phyloP scores from a whole-genome alignment of 805 yeast species.

The Nakazawaea populi region DNA sequence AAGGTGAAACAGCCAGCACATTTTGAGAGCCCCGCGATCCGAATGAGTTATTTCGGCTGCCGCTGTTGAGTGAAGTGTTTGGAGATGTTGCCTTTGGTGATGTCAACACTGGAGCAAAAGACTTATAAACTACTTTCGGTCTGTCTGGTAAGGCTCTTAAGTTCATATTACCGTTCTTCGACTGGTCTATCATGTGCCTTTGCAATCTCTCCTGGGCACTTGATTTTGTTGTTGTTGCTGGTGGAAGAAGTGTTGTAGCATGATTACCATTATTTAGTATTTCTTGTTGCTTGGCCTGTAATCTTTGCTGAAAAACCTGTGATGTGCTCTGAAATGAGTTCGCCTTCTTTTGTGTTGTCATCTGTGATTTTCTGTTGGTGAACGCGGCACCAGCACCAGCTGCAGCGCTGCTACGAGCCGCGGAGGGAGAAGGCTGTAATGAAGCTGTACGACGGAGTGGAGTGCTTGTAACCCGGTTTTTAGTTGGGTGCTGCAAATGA shows the following conservation, averaged over 20 bases:
- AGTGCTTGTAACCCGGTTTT: background rate
- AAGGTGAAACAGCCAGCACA: background rate
- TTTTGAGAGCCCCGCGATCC: background rate
- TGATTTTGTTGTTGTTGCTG: conserved; percentile 12
- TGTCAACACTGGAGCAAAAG: conserved; percentile 9
- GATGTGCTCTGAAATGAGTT: conserved; percentile 2
- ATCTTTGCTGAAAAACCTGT: background rate
- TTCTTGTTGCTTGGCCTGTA: conserved; percentile 3
- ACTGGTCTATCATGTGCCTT: conserved; percentile 25
- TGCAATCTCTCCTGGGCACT: conserved; percentile 31
- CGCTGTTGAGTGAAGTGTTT: background rate
- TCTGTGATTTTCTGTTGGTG: background rate
- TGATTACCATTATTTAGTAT: background rate
- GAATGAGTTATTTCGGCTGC: conserved; percentile 1
- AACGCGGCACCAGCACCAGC: conserved; percentile 12
- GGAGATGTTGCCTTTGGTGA: background rate
- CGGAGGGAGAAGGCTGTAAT: background rate
- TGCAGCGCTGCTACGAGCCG: conserved; percentile 2
- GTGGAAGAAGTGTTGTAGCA: background rate
- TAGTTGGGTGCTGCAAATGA: background rate
- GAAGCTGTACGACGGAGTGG: conserved; percentile 4
- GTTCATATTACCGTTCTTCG: conserved; percentile 24
- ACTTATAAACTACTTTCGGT: conserved; percentile 17
- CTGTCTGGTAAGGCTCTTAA: conserved; percentile 20
- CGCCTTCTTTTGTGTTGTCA: background rate